A percentile compares a stretch with the other conserved stretches of the same genome.
Conservation (phyloP, 257 asterid genomes). For the Nemophila menziesii region DNA sequence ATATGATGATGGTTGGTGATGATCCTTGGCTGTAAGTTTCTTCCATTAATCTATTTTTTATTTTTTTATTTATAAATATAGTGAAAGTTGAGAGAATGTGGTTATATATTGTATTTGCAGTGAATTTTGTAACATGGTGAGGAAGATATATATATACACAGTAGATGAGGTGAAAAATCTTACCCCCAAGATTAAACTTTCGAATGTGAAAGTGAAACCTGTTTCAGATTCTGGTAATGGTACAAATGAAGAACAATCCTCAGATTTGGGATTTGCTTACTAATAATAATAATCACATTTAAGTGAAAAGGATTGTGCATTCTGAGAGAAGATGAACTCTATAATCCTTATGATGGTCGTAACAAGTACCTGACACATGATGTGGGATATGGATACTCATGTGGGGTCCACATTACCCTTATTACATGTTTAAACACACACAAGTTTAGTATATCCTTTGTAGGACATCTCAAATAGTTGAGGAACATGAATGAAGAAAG, state of each 20-base stretch:
- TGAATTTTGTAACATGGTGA: slow-evolving; percentile 90
- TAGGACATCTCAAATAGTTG: slow-evolving; percentile 12
- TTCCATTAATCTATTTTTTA: slow-evolving; percentile 2
- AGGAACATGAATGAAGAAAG: slow-evolving; percentile 10
- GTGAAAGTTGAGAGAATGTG: background rate
- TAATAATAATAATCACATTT: slow-evolving; percentile 10
- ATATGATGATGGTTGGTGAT: slow-evolving; percentile 99
- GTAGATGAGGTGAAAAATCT: slow-evolving; percentile 78
- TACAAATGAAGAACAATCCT: slow-evolving; percentile 63
- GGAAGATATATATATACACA: slow-evolving; percentile 70
- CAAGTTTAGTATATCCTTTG: slow-evolving; percentile 23
- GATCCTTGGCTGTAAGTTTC: slow-evolving; percentile 98
- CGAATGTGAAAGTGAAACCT: slow-evolving; percentile 31
- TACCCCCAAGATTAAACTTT: slow-evolving; percentile 70
- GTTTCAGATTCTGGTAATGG: slow-evolving; percentile 35
- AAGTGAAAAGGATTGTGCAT: slow-evolving; percentile 8
- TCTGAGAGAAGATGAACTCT: slow-evolving; percentile 20
- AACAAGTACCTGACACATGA: slow-evolving; percentile 12
- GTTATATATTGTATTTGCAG: slow-evolving; percentile 19
- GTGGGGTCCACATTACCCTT: slow-evolving; percentile 16
- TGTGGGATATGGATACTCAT: slow-evolving; percentile 16
- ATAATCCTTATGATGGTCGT: slow-evolving; percentile 12
- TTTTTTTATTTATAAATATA: too few relatives aligned
- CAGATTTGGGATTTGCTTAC: slow-evolving; percentile 35
- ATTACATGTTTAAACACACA: slow-evolving; percentile 10